Percentiles rank a stretch among this genome's conserved stretches.
Evolutionary conservation across 2,329 filamentous ascomycete genomes (phyloP).

Genomic region (Phialophora tarda): DNA sequence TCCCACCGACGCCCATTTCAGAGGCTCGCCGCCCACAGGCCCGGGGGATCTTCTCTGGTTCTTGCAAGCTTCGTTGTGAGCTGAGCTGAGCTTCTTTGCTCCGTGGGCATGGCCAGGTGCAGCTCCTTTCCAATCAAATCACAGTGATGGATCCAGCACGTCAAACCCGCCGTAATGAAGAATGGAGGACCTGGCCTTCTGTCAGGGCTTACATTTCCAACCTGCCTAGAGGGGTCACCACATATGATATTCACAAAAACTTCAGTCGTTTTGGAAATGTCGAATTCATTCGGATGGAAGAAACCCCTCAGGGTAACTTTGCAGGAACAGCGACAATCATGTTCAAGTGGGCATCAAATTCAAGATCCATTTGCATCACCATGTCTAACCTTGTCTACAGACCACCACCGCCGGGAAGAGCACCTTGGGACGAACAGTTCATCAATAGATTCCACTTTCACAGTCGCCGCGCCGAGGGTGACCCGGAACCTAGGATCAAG

Average conservation of each 20-base stretch:
- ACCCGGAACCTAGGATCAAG: slow-evolving; percentile 17
- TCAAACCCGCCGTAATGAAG: slow-evolving; percentile 5
- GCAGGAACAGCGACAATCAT: slow-evolving; percentile 56
- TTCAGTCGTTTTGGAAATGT: slow-evolving; percentile 62
- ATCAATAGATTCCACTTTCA: slow-evolving; percentile 24
- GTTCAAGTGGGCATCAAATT: slow-evolving; percentile 56
- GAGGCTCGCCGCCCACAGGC: background rate
- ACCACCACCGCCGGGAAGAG: slow-evolving; percentile 49
- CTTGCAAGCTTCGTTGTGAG: background rate
- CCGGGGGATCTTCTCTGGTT: too few relatives aligned
- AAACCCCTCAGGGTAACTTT: slow-evolving; percentile 49
- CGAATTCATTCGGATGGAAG: slow-evolving; percentile 62
- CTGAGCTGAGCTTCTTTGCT: background rate
- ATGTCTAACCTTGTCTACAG: slow-evolving; percentile 34
- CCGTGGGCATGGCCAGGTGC: background rate
- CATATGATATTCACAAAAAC: slow-evolving; percentile 55
- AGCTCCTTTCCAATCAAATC: background rate
- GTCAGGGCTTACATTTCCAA: slow-evolving; percentile 46
- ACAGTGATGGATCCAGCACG: background rate
- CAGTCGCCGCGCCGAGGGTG: slow-evolving; percentile 11
- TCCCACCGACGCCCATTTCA: background rate
- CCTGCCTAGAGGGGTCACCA: slow-evolving; percentile 46
- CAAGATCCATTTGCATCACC: slow-evolving; percentile 52
- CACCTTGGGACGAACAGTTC: slow-evolving; percentile 32
- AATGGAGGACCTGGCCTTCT: slow-evolving; percentile 50